These are phyloP conservation scores for Leccinum fibrillosum DNA, from an alignment of 768 basidiomycete species.

Conservation along the genomic window DNA sequence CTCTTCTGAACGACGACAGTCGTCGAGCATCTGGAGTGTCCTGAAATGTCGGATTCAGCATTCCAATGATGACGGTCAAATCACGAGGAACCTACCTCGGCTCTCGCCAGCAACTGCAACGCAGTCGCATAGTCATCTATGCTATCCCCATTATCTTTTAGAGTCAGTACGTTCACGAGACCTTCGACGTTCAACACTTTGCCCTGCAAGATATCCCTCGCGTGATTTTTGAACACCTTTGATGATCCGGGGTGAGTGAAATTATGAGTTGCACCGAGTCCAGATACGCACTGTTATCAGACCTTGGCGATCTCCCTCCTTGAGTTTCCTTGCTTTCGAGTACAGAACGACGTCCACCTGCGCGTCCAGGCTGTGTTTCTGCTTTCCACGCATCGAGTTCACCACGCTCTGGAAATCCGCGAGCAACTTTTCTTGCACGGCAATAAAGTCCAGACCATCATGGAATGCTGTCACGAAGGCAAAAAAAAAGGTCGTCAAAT, in stretches of 20 bases:
- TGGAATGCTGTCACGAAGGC: constrained; percentile 62
- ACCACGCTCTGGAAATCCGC: constrained; percentile 56
- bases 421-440: constrained; percentile 71
- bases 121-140: constrained; percentile 68
- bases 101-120: constrained; percentile 59
- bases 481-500: constrained; percentile 4
- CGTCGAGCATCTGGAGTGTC: constrained; percentile 68
- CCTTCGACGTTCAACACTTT: constrained; percentile 75
- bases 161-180: constrained; percentile 74
- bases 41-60: constrained; percentile 34
- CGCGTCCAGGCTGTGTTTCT: constrained; percentile 59
- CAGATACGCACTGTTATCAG: constrained; percentile 37
- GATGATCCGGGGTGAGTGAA: background rate
- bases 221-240: constrained; percentile 68
- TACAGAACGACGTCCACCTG: constrained; percentile 64
- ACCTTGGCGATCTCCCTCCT: constrained; percentile 44
- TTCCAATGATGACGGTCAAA: background rate
- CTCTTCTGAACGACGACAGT: constrained; percentile 63
- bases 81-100: constrained; percentile 38
- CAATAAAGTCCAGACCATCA: constrained; percentile 82
- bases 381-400: constrained; percentile 47
- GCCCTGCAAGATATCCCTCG: constrained; percentile 70
- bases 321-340: constrained; percentile 45
- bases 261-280: background rate
- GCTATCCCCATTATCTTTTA: constrained; percentile 71